Base-by-base conservation (phyloP, 805 yeast genomes). In the Tetrapisispora fleetii region DNA sequence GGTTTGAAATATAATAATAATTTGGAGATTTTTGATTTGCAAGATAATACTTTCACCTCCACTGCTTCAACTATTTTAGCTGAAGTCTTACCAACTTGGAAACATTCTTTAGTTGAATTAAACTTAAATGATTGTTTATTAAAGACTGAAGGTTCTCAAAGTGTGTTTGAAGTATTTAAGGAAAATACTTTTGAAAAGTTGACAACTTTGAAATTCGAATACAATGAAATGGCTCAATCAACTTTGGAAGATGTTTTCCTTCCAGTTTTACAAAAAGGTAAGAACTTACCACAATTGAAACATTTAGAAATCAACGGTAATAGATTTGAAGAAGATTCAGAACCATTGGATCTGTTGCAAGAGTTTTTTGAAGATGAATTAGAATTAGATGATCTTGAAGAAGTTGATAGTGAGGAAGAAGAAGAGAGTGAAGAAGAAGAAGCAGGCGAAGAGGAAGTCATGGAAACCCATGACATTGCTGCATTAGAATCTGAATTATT, bases 371-470 rank as follows among this genome's bases (percentile, higher is more conserved):
- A 84, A 64, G 71, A 93, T 33, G 44, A 41, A 30, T 96, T 91
- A 59, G 99, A 93, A 63, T 74, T 93, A 45, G 98, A 91, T 58
- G 99, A 93, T 58, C 77, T 93, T 69, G 99, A 91, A 71, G 96
- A 88, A 65, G 73, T 73, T 27, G 83, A 74, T 44, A 73, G 75
- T 44, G 83, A 77, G 43, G 87, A 79, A 44, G 77, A 71, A 28
- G 72, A 68, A 19, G 72, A 68, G 18, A 72, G 63, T 10, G 72
- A 67, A 7, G 72, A 67, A 19, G 67, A 61, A 4, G 71, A 67
- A 27, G 69, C 64, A 8, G 68, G 65, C 27, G 70, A 67, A 35
- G 70, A 62, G 14, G 71, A 66, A 48, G 51, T 52, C 51, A 83
- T 79, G 60, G 72, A 72, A 52, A 83, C 81, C 47, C 67, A 81